A percentile compares a stretch with the other conserved stretches of the same genome.
phyloP scores from a whole-genome alignment of 257 asterid genomes.

The Fraxinus quadrangulata region DNA sequence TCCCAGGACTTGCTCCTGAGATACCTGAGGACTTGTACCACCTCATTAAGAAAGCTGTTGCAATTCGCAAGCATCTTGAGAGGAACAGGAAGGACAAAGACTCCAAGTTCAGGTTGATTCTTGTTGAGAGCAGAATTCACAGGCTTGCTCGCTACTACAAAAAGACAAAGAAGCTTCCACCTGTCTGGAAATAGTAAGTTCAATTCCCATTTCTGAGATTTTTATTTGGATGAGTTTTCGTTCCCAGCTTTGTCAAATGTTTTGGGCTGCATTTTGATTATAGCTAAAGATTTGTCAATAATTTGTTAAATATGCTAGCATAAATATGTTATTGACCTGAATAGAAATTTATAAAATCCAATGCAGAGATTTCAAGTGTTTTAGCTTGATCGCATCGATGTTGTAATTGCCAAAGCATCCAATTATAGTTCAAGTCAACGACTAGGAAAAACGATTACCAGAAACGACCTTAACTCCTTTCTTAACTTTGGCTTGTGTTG shows the following conservation, averaged over 20 bases:
- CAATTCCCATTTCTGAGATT: slow-evolving; percentile 7
- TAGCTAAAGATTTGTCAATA: not conserved
- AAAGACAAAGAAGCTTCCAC: slow-evolving; percentile 75
- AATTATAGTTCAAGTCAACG: not conserved
- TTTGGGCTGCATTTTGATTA: not conserved
- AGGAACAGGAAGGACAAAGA: slow-evolving; percentile 79
- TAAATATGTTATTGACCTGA: not conserved
- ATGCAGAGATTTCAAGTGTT: not conserved
- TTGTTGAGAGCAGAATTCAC: slow-evolving; percentile 69
- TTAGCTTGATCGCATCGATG: not conserved
- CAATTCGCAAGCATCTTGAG: slow-evolving; percentile 72
- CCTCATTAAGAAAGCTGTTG: slow-evolving; percentile 72
- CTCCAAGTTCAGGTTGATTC: slow-evolving; percentile 66
- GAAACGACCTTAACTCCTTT: not conserved
- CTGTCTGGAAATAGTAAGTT: slow-evolving; percentile 73
- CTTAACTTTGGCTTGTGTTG: not conserved
- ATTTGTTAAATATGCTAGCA: not conserved
- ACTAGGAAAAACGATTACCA: not conserved
- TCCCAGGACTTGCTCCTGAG: slow-evolving; percentile 72
- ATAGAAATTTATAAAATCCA: not conserved
- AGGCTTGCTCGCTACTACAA: slow-evolving; percentile 70
- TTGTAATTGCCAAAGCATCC: not conserved
- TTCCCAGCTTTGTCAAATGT: not conserved
- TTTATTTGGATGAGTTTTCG: not conserved
- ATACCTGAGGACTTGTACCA: slow-evolving; percentile 64